Evolutionary conservation across 352 stramenopile genomes (phyloP).

Genomic region (Pythium rhizo-oryzae): DNA sequence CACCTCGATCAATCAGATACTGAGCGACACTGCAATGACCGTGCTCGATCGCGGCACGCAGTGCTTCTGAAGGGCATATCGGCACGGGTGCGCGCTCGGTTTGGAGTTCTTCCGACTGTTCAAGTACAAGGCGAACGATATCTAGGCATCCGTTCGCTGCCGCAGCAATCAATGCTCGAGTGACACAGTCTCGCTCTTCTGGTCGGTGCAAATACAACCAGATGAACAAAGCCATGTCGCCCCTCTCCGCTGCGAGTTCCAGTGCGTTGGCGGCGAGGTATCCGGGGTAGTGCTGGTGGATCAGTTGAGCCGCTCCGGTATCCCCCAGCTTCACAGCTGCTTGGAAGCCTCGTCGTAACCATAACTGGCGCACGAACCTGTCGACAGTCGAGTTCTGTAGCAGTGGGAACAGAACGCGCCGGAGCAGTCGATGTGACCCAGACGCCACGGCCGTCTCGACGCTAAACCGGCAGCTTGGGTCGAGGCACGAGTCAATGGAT

Average conservation of each 20-base stretch:
- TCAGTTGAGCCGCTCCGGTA: background rate
- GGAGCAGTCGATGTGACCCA: conserved; percentile 3
- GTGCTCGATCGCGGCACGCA: conserved; percentile 9
- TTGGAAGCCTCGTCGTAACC: conserved; percentile 2
- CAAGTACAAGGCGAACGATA: background rate
- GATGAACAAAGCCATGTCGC: conserved; percentile 1
- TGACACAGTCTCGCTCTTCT: background rate
- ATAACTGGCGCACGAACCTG: conserved; percentile 11
- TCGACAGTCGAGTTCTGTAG: background rate
- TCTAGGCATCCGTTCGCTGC: background rate
- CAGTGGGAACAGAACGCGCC: conserved; percentile 1
- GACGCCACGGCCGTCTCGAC: background rate
- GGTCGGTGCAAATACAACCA: conserved; percentile 11
- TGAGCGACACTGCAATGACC: background rate
- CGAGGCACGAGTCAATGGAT: conserved; percentile 9
- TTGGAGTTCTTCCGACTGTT: background rate
- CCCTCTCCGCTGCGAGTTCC: background rate
- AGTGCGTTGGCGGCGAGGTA: conserved; percentile 6
- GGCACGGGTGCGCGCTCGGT: background rate
- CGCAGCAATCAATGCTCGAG: background rate
- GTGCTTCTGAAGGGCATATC: conserved; percentile 1
- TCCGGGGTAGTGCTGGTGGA: background rate
- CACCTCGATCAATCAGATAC: conserved; percentile 4
- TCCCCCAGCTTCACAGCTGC: background rate
- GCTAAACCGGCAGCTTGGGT: background rate